Percentiles rank a stretch among this genome's conserved stretches.
These are phyloP conservation scores for Plasmodium gaboni DNA, from an alignment of 169 alveolate species.

Conservation along the genomic window DNA sequence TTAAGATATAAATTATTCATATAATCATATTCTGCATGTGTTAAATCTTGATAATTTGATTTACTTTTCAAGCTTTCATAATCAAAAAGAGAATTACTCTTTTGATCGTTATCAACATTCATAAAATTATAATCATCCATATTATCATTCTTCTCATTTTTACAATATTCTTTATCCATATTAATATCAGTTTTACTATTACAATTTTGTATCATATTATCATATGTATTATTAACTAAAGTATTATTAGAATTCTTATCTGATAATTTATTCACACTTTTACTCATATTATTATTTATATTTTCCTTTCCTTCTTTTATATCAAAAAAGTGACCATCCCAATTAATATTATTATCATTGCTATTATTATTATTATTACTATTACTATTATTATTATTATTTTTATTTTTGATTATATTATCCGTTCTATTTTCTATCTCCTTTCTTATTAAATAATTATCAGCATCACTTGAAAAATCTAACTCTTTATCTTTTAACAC, in stretches of 20 bases:
- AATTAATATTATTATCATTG: not conserved
- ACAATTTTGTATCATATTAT: not conserved
- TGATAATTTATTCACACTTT: too few species aligned
- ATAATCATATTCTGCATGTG: slow-evolving; percentile 83
- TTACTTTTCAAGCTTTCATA: slow-evolving; percentile 75
- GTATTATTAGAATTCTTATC: not conserved
- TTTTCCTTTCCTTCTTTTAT: slow-evolving; percentile 9
- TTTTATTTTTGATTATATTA: not conserved
- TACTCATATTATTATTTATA: too few species aligned
- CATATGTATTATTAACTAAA: not conserved
- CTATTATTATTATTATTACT: not conserved
- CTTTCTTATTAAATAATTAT: slow-evolving; percentile 5
- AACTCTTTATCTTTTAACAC: slow-evolving; percentile 26
- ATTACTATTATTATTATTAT: not conserved
- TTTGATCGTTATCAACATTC: not conserved
- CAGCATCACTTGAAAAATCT: not conserved
- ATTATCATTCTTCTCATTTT: not conserved
- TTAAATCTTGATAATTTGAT: slow-evolving; percentile 79
- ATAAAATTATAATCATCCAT: slow-evolving; percentile 57
- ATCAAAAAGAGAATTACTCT: slow-evolving; percentile 14
- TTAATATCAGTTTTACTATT: slow-evolving; percentile 17
- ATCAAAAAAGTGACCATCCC: not conserved
- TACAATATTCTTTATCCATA: not conserved
- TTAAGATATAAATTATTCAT: slow-evolving; percentile 79
- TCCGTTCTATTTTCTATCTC: not conserved